Evolutionary conservation across 768 basidiomycete species (phyloP), one percentile per base, ranked within the genome.

Genomic region (Amanita phalloides): DNA sequence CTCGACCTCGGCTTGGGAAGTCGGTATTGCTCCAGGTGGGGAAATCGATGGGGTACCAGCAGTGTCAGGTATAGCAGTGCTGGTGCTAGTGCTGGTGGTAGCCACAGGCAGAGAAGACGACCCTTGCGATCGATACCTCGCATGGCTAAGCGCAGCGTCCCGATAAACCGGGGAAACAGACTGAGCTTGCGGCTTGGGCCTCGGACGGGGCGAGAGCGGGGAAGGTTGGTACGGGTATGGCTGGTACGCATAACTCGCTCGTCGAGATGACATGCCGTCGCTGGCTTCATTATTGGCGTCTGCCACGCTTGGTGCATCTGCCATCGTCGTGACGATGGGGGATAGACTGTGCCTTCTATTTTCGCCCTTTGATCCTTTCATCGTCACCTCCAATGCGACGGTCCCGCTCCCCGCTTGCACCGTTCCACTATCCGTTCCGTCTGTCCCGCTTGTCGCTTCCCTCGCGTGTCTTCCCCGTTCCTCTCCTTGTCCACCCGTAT

Each of bases 1-100:
- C 48, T 85, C 83, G 2, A 89, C 78, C 51, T 81, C 86, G 3
- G 73, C 71, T 56, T 76, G 79, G 28, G 71, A 79, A n/a, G 83
- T 83, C 30, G 85, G 66, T 74, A 86, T 76, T 14, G 79, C 73
- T 7, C 75, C 77, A 49, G 51, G 41, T 3, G 41, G 36, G 1
- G 54, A 45, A 11, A 45, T 56, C 4, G 49, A 54, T 5, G 49
- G 33, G 33, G 36, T 30, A 2, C 36, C 10, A 14, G n/a, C 37
- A 25, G 6, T 1, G 9, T n/a, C 25, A 26, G 26, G 13, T 4
- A 13, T n/a, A 28, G 23, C 3, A 44, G 44, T 7, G 7, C 26
- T 30, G 7, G 44, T 20, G 14, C 28, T 25, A 2, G 46, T 37
- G 6, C 14, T 20, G n/a, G 46, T 17, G 6, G 30, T 17, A n/a